Base-by-base conservation (phyloP, 305 asterid genomes). In the Stenogyne calaminthoides region DNA sequence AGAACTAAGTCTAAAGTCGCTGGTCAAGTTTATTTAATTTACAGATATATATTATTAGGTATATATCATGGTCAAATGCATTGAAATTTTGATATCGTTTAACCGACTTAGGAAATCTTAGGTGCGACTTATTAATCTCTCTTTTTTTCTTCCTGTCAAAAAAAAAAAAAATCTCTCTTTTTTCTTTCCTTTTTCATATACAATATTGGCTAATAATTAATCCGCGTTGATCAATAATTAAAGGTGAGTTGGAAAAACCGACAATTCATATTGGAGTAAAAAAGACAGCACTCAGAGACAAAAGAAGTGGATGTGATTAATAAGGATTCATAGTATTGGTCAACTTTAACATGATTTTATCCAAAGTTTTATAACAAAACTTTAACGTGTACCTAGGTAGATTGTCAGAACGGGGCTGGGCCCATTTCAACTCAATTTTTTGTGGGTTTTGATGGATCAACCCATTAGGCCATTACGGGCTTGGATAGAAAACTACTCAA, bases 1-100 rank as follows among this genome's bases (percentile, higher is more conserved):
- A n/a, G n/a, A n/a, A n/a, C n/a, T n/a, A n/a, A 0, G 9, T 14
- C 15, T 3, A 25, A 59, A 71, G 22, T 9, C 59, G 49, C 16
- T 27, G 60, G 60, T 12, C 40, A 46, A 71, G 22, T 71, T 37
- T 47, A 2, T 20, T 47, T 49, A 49, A 15, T 49, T 49, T 46
- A n/a, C 60, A 70, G 67, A 67, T 70, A 25, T 22, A 22, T 22
- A 39, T 25, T 27, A 29, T 70, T 58, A 58, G 68, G 67, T 60
- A 14, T 8, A 37, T 46, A 46, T 46, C 54, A 14, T 46, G n/a
- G 54, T 46, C 54, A 9, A 11, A 8, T 18, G 55, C 20, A n/a
- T 47, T 47, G 55, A 47, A n/a, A 47, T 5, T 47, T 47, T 47
- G 20, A 47, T 4, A 22, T 25, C 29, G n/a, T n/a, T 44, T 44